Evolutionary conservation across 768 basidiomycete genomes (phyloP), one percentile per base, ranked within the genome.

Genomic region (Lentinula detonsa): DNA sequence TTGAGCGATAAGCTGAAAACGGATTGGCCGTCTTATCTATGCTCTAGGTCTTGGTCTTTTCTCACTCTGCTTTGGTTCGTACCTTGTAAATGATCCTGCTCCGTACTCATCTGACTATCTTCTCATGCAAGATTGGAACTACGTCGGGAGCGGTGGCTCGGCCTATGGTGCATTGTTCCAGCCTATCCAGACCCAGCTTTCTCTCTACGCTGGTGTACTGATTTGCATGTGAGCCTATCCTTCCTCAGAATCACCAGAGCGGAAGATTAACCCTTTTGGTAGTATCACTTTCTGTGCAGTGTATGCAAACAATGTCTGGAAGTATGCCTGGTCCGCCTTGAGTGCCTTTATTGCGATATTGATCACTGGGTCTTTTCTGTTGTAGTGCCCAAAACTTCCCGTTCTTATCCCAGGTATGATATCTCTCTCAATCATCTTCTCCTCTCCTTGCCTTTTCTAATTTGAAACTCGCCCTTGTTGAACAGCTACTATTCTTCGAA

Each of bases 91-190:
- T 48, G 7, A 16, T 48, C 9, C 16, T 48, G 42, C n/a, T 21
- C 9, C 3, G 35, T 7, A 8, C 28, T 28, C 4, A 10, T 42
- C 42, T 16, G 37, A 23, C 13, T 42, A 15, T 42, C 21, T 31
- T 33, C 16, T 15, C 10, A 28, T 34, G 15, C 10, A 9, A 59
- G 75, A 75, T 61, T 80, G 78, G 78, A 77, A 76, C 13, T 71
- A 79, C 28, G 76, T 80, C 61, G 75, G 77, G 3, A 76, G 78
- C 60, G 64, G 64, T 21, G 64, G 61, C 15, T 62, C 61, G 23
- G 78, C 76, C 1, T 71, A 67, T 55, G 60, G 60, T 40, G 78
- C 78, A 1, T 69, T 80, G 9, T 75, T 76, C n/a, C 79, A 79
- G 75, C 78, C 78, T 1, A 67, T 78, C 21, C 70, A 73, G 42